Percentiles rank a stretch among this genome's conserved stretches.
Conservation (phyloP, 129 eudicot genomes). For the Arctium minus region DNA sequence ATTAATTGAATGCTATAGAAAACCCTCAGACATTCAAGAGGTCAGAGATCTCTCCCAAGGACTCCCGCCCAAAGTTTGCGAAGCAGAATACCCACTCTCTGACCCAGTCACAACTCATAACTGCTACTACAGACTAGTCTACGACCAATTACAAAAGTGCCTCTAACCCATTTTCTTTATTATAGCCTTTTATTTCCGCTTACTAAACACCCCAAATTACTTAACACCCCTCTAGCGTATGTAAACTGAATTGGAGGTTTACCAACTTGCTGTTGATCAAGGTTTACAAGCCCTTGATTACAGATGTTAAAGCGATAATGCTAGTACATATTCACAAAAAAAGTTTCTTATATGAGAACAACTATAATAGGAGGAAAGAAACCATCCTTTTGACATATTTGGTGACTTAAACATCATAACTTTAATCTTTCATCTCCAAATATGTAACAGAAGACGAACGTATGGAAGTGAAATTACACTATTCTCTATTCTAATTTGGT, state of each 20-base stretch:
- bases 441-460: not conserved
- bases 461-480: slow-evolving; percentile 9
- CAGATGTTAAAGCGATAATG: not conserved
- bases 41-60: too few species aligned
- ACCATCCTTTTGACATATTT: not conserved
- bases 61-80: too few species aligned
- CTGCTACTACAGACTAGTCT: not conserved
- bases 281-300: not conserved
- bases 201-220: not conserved
- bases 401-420: slow-evolving; percentile 8
- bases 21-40: not conserved
- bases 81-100: not conserved
- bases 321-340: not conserved
- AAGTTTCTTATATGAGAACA: not conserved
- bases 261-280: not conserved
- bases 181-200: too few species aligned
- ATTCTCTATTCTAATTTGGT: slow-evolving; percentile 3
- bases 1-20: too few species aligned
- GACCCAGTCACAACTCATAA: not conserved
- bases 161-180: not conserved
- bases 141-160: not conserved
- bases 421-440: not conserved
- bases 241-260: not conserved
- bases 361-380: not conserved
- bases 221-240: not conserved